These are phyloP conservation scores for Jamesozyma lodderae DNA, from an alignment of 805 yeast genomes.

Conservation along the genomic window DNA sequence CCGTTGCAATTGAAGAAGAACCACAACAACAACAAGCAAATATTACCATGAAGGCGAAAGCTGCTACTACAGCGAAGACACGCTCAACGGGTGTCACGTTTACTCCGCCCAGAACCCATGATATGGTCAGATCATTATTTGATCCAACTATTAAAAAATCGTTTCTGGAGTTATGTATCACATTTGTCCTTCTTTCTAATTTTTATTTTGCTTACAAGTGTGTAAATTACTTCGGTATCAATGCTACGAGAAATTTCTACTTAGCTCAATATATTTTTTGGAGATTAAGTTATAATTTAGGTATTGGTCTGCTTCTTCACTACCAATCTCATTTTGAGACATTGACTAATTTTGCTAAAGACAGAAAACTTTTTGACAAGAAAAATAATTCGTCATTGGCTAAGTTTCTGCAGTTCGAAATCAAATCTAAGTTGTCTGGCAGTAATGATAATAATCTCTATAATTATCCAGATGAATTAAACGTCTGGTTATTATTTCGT, in stretches of 20 bases:
- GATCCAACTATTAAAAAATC: constrained; percentile 70
- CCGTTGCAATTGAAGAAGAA: too few relatives aligned
- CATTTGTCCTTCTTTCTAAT: constrained; percentile 35
- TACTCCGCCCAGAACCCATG: constrained; percentile 50
- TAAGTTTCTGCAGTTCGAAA: constrained; percentile 37
- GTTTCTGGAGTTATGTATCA: constrained; percentile 51
- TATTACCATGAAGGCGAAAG: too few relatives aligned
- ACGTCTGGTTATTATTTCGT: constrained; percentile 74
- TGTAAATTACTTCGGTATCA: constrained; percentile 14
- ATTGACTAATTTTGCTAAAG: constrained; percentile 44
- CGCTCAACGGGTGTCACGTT: constrained; percentile 28
- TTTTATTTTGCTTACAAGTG: constrained; percentile 27
- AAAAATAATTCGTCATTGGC: constrained; percentile 29
- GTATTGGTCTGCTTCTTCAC: constrained; percentile 64
- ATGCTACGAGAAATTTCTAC: constrained; percentile 32
- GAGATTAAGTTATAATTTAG: constrained; percentile 68
- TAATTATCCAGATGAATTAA: constrained; percentile 60
- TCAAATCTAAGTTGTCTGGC: constrained; percentile 28
- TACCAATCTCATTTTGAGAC: constrained; percentile 53
- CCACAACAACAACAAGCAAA: too few relatives aligned
- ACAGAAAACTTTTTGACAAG: constrained; percentile 37
- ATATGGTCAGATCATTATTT: constrained; percentile 72
- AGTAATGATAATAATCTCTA: constrained; percentile 26
- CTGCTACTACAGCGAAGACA: constrained; percentile 16
- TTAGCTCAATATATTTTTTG: constrained; percentile 56